A percentile compares a stretch with the other conserved stretches of the same genome.
Evolutionary conservation across 2,329 filamentous ascomycete genomes (phyloP).

Genomic region (Seiridium unicorne): DNA sequence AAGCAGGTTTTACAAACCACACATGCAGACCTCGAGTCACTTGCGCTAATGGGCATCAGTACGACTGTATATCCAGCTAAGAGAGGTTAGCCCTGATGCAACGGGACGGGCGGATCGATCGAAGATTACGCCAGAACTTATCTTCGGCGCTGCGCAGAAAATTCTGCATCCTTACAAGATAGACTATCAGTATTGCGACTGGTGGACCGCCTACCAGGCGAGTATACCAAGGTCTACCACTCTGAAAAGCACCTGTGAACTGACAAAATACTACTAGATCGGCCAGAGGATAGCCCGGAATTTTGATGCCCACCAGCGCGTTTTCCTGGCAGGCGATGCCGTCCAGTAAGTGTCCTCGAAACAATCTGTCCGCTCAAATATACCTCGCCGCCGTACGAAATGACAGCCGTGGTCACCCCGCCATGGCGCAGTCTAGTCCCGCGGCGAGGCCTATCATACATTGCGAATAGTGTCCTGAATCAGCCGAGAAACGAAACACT

Average conservation of each 20-base stretch:
- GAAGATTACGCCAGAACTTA: slow-evolving; percentile 55
- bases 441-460: too few species aligned
- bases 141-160: slow-evolving; percentile 55
- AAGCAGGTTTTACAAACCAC: too few species aligned
- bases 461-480: too few species aligned
- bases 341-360: slow-evolving; percentile 34
- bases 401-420: too few species aligned
- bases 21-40: too few species aligned
- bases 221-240: not conserved
- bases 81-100: slow-evolving; percentile 22
- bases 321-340: slow-evolving; percentile 71
- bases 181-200: slow-evolving; percentile 59
- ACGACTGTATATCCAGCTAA: slow-evolving; percentile 57
- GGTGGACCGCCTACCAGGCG: slow-evolving; percentile 67
- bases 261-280: slow-evolving; percentile 43
- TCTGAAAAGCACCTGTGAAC: not conserved
- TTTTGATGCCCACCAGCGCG: slow-evolving; percentile 53
- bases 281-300: slow-evolving; percentile 60
- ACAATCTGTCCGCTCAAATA: too few species aligned
- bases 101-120: slow-evolving; percentile 42
- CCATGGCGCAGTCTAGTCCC: too few species aligned
- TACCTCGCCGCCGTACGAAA: too few species aligned
- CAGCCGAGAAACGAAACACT: too few species aligned
- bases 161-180: slow-evolving; percentile 63
- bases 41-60: slow-evolving; percentile 18